Evolutionary conservation across 805 yeast species (phyloP).

Genomic region (Zygoascus tannicola): DNA sequence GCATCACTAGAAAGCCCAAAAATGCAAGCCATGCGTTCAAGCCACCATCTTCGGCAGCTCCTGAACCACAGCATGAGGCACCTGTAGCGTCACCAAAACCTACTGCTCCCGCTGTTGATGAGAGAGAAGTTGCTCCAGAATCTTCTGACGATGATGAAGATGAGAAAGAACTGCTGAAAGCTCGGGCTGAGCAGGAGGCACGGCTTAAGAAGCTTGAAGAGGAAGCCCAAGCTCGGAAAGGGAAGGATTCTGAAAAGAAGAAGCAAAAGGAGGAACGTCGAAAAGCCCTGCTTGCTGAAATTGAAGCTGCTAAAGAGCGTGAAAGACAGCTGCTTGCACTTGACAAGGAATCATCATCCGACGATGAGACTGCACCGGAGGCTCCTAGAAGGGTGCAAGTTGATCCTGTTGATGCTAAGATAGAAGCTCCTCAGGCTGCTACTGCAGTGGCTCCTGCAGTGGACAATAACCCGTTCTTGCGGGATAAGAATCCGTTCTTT

Average conservation of each 20-base stretch:
- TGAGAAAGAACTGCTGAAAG: constrained; percentile 29
- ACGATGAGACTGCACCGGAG: not conserved
- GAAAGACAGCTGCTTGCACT: constrained; percentile 18
- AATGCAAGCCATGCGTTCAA: constrained; percentile 13
- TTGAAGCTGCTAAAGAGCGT: constrained; percentile 22
- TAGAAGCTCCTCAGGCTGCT: constrained; percentile 10
- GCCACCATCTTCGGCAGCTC: constrained; percentile 14
- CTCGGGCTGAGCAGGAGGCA: constrained; percentile 18
- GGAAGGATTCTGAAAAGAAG: constrained; percentile 5
- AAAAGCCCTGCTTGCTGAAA: constrained; percentile 19
- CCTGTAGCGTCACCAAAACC: constrained; percentile 16
- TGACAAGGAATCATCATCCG: constrained; percentile 2
- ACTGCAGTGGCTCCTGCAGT: constrained; percentile 8
- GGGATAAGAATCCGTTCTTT: constrained; percentile 18
- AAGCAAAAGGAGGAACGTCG: constrained; percentile 23
- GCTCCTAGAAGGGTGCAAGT: not conserved
- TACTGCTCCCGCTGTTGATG: constrained; percentile 7
- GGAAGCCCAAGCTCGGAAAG: constrained; percentile 10
- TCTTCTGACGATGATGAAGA: constrained; percentile 24
- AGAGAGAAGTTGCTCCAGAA: constrained; percentile 7
- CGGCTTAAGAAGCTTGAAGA: constrained; percentile 17
- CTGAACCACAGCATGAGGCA: constrained; percentile 6
- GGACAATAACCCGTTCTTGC: constrained; percentile 6
- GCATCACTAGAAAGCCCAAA: constrained; percentile 37
- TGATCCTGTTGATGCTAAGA: constrained; percentile 1